phyloP scores from a whole-genome alignment of 2,329 filamentous ascomycete species.

The Colletotrichum sansevieriae region DNA sequence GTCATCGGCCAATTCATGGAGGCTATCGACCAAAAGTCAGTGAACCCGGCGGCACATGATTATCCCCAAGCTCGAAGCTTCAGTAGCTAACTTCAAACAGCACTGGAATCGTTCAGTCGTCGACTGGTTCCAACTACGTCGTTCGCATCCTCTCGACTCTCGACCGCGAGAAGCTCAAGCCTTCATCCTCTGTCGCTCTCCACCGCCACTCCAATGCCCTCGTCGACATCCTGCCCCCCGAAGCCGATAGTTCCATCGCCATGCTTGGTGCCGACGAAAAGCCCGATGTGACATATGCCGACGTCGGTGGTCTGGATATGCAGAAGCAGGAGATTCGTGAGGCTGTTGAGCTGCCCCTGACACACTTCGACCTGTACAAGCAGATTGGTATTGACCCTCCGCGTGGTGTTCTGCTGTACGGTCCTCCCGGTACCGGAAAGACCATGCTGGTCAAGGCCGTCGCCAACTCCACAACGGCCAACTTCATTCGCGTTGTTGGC shows the following conservation, averaged over 20 bases:
- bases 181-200: conserved; percentile 95
- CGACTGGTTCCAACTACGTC: conserved; percentile 98
- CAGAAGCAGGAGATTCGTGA: conserved; percentile 99
- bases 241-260: conserved; percentile 98
- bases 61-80: neutral
- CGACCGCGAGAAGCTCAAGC: conserved; percentile 97
- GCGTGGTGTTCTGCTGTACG: conserved; percentile 91
- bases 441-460: conserved; percentile 93
- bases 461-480: conserved; percentile 91
- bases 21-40: conserved; percentile 98
- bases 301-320: conserved; percentile 98
- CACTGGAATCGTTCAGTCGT: conserved; percentile 98
- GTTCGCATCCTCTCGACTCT: conserved; percentile 98
- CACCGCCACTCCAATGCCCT: conserved; percentile 98
- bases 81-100: conserved; percentile 59
- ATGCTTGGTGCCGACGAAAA: conserved; percentile 98
- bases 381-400: conserved; percentile 99
- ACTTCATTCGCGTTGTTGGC: conserved; percentile 91
- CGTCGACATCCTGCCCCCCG: conserved; percentile 97
- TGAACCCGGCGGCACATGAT: conserved; percentile 20
- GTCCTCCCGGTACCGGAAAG: conserved; percentile 77
- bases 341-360: conserved; percentile 95
- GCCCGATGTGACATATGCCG: conserved; percentile 97
- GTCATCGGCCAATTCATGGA: conserved; percentile 99
- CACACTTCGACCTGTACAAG: conserved; percentile 98